phyloP scores from a whole-genome alignment of 768 basidiomycete species.

The Lentinus tigrinus region DNA sequence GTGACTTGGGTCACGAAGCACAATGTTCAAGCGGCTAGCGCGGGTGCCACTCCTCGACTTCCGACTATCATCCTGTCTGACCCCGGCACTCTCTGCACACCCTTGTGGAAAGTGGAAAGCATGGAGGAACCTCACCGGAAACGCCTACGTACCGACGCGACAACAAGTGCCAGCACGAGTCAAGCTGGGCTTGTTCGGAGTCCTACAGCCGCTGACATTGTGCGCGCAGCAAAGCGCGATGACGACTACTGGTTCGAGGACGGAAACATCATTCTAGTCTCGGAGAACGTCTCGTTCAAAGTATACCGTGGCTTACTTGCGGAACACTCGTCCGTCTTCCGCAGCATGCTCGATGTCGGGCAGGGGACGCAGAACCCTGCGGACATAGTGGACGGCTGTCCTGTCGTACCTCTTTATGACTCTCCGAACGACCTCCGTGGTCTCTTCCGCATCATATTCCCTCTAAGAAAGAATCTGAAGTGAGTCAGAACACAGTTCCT shows the following conservation, averaged over 20 bases:
- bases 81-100: too few species aligned
- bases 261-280: conserved; percentile 11
- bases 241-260: conserved; percentile 14
- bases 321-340: conserved; percentile 11
- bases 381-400: neutral
- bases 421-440: neutral
- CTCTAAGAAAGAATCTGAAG: neutral
- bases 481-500: neutral
- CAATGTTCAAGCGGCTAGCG: too few species aligned
- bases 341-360: conserved; percentile 10
- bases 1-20: too few species aligned
- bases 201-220: neutral
- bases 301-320: conserved; percentile 15
- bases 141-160: neutral
- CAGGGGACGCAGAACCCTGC: neutral
- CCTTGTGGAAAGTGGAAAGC: too few species aligned
- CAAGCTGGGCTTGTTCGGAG: neutral
- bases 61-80: too few species aligned
- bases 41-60: too few species aligned
- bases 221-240: neutral
- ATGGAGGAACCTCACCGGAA: neutral
- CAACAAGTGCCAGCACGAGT: neutral
- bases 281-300: neutral
- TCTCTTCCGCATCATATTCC: neutral
- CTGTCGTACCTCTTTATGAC: neutral